A percentile compares a stretch with the other conserved stretches of the same genome.
These are phyloP conservation scores for Leccinum imitatum DNA, from an alignment of 768 basidiomycete species.

Conservation along the genomic window DNA sequence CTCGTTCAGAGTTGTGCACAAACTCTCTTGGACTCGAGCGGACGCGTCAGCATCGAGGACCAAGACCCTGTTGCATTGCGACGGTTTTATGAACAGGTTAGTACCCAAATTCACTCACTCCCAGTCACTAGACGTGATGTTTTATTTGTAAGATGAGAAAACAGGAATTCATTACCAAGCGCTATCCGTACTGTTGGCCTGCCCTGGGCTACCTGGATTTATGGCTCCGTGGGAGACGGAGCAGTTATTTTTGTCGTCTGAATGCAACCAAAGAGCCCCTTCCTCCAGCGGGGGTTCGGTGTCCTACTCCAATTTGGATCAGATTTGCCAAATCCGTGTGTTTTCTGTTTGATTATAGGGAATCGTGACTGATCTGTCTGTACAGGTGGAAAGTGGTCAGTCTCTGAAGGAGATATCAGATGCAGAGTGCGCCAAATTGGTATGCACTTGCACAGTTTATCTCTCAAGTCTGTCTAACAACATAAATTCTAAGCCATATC, in stretches of 20 bases:
- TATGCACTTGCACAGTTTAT: constrained; percentile 3
- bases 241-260: not conserved
- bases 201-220: constrained; percentile 16
- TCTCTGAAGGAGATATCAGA: not conserved
- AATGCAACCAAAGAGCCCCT: not conserved
- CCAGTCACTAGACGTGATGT: not conserved
- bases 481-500: not conserved
- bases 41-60: constrained; percentile 4
- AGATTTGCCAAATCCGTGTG: constrained; percentile 11
- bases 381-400: constrained; percentile 12
- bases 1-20: not conserved
- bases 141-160: constrained; percentile 10
- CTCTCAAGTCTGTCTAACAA: not conserved
- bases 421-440: not conserved
- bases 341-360: not conserved
- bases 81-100: constrained; percentile 17
- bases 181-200: constrained; percentile 17
- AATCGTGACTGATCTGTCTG: not conserved
- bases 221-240: constrained; percentile 6
- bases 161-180: constrained; percentile 10
- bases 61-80: constrained; percentile 10
- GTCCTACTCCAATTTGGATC: constrained; percentile 12
- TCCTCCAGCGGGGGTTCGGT: not conserved
- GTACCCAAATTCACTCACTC: not conserved
- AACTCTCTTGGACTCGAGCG: not conserved